Evolutionary conservation across 2,329 filamentous ascomycete species (phyloP).

Genomic region (Beauveria australis): DNA sequence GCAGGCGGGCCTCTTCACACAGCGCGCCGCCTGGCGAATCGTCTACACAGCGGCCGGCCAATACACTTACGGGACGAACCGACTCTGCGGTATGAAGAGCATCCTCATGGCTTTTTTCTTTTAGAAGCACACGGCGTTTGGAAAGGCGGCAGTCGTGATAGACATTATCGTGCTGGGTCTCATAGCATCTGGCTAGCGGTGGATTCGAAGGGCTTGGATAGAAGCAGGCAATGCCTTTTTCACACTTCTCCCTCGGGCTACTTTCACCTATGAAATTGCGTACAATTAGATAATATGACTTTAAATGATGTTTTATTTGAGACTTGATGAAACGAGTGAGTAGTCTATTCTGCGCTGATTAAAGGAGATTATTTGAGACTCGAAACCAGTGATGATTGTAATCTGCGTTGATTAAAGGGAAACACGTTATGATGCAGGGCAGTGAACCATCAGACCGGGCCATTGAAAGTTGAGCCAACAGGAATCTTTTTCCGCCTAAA

Average conservation of each 20-base stretch:
- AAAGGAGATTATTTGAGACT: not conserved
- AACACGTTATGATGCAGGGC: not conserved
- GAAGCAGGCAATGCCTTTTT: not conserved
- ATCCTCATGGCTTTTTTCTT: slow-evolving; percentile 1
- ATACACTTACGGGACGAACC: slow-evolving; percentile 12
- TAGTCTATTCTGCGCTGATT: not conserved
- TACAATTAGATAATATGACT: slow-evolving; percentile 4
- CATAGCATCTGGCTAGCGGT: not conserved
- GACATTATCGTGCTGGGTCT: not conserved
- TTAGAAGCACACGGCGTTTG: slow-evolving; percentile 14
- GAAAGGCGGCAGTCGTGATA: slow-evolving; percentile 3
- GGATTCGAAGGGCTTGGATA: not conserved
- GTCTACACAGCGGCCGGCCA: not conserved
- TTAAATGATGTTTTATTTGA: not conserved
- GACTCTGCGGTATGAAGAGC: slow-evolving; percentile 28
- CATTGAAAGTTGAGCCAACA: not conserved
- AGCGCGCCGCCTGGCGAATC: not conserved
- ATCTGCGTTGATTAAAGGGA: not conserved
- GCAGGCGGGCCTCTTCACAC: slow-evolving; percentile 13
- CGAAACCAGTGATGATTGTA: not conserved
- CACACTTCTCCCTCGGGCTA: not conserved
- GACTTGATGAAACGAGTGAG: not conserved
- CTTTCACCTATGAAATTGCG: not conserved
- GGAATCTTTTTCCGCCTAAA: slow-evolving; percentile 30
- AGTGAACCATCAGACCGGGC: not conserved